Evolutionary conservation across 345 rosid genomes (phyloP).

Genomic region (Eucalyptus cloeziana): DNA sequence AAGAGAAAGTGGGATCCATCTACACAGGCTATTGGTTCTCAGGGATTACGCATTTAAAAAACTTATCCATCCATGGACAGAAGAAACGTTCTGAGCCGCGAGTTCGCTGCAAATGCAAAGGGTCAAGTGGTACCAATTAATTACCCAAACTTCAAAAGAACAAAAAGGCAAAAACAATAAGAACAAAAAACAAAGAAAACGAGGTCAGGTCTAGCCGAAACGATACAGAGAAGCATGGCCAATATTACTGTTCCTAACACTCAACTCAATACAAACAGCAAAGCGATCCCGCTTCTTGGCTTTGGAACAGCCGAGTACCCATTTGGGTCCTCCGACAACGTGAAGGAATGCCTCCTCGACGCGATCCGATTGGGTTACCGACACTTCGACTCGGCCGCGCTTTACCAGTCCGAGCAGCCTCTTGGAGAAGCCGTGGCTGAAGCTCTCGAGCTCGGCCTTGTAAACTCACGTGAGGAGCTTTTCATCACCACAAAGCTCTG

Average conservation of each 20-base stretch:
- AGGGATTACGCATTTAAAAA: neutral
- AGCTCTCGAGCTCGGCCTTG: conserved; percentile 12
- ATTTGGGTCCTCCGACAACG: neutral
- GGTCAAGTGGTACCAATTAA: neutral
- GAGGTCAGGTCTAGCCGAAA: neutral
- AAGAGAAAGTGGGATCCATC: neutral
- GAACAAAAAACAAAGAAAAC: neutral
- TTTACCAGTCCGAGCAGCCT: conserved; percentile 11
- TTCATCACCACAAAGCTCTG: conserved; percentile 31
- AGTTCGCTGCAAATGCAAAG: neutral
- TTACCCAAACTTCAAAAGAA: neutral
- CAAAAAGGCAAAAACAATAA: neutral
- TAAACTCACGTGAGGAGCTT: conserved; percentile 14
- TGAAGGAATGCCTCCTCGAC: conserved; percentile 1
- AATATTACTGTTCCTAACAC: neutral
- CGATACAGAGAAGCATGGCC: neutral
- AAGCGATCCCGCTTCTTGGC: conserved; percentile 1
- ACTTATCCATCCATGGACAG: neutral
- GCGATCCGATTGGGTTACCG: conserved; percentile 19
- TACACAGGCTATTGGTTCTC: neutral
- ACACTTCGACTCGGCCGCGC: conserved; percentile 22
- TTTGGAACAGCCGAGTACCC: conserved; percentile 4
- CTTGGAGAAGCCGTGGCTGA: conserved; percentile 24
- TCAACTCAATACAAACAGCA: neutral
- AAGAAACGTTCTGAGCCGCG: neutral